Conservation (phyloP, 1,284 basidiomycete genomes). For the Bothia castanella region DNA sequence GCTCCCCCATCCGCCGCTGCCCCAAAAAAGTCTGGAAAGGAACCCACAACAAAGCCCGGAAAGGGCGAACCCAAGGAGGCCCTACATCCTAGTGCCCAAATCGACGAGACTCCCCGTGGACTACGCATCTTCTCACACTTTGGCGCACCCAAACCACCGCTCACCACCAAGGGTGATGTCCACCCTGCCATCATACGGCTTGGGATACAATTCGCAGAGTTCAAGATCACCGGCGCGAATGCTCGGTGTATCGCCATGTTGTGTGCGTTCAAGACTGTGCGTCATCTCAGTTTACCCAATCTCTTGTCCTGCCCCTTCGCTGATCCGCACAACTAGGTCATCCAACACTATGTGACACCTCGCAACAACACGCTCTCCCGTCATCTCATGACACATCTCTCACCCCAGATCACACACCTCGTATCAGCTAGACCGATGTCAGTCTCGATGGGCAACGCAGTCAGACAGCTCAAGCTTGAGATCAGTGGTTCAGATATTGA, state of each 20-base stretch:
- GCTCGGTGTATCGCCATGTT: conserved; percentile 87
- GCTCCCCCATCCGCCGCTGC: conserved; percentile 8
- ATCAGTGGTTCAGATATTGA: conserved; percentile 92
- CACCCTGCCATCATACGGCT: conserved; percentile 77
- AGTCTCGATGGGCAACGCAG: conserved; percentile 94
- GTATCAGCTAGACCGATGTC: conserved; percentile 86
- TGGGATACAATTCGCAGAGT: conserved; percentile 78
- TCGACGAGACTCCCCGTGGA: conserved; percentile 46
- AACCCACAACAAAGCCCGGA: conserved; percentile 11
- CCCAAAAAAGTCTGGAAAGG: conserved; percentile 23
- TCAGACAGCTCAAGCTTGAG: conserved; percentile 92
- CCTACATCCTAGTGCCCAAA: conserved; percentile 12
- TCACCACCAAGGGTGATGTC: conserved; percentile 71
- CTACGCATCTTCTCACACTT: conserved; percentile 81
- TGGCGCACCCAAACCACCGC: conserved; percentile 63
- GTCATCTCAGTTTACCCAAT: not conserved
- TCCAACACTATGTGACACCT: conserved; percentile 83
- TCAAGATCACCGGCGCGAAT: conserved; percentile 84
- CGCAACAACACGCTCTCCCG: conserved; percentile 79
- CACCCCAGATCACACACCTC: conserved; percentile 88
- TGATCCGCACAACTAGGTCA: conserved; percentile 56
- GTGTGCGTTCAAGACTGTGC: conserved; percentile 77
- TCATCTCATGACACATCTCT: conserved; percentile 83
- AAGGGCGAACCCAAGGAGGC: conserved; percentile 29
- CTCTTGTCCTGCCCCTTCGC: not conserved